A percentile compares a stretch with the other conserved stretches of the same genome.
These are phyloP conservation scores for Schwanniomyces occidentalis DNA, from an alignment of 805 yeast genomes.

Conservation along the genomic window DNA sequence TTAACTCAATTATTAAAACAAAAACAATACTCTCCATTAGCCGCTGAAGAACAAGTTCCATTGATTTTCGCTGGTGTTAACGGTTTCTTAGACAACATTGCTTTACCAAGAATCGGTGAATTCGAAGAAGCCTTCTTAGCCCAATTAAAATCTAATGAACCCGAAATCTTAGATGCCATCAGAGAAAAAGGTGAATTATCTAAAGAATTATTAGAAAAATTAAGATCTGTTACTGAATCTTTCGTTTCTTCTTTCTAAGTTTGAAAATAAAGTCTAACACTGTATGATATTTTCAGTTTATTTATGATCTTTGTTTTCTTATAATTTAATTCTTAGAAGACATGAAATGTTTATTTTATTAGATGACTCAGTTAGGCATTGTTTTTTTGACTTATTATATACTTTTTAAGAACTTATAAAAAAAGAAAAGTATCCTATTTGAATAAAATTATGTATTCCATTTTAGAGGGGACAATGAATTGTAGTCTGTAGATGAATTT, in stretches of 20 bases:
- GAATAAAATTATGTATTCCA: constrained; percentile 10
- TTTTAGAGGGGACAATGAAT: not conserved
- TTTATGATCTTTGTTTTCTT: constrained; percentile 5
- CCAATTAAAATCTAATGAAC: constrained; percentile 87
- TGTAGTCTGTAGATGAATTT: constrained; percentile 2
- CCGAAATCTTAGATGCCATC: constrained; percentile 80
- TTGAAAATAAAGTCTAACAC: constrained; percentile 5
- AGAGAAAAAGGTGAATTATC: constrained; percentile 88
- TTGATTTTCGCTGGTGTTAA: constrained; percentile 99
- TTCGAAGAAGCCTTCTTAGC: constrained; percentile 92
- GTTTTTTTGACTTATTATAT: constrained; percentile 8
- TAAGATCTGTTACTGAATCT: constrained; percentile 89
- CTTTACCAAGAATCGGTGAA: constrained; percentile 82
- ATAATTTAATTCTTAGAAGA: constrained; percentile 7
- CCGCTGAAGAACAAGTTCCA: constrained; percentile 99
- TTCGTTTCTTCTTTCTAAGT: constrained; percentile 83
- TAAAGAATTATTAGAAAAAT: constrained; percentile 79
- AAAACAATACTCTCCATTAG: constrained; percentile 93
- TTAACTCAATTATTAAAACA: constrained; percentile 98
- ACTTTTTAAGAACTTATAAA: constrained; percentile 5
- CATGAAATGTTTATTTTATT: constrained; percentile 6
- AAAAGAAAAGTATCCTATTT: constrained; percentile 7
- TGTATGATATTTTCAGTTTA: constrained; percentile 4
- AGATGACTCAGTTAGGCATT: constrained; percentile 9
- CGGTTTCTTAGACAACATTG: constrained; percentile 92